Evolutionary conservation across 1,284 basidiomycete species (phyloP).

Genomic region (Trametes sp.): DNA sequence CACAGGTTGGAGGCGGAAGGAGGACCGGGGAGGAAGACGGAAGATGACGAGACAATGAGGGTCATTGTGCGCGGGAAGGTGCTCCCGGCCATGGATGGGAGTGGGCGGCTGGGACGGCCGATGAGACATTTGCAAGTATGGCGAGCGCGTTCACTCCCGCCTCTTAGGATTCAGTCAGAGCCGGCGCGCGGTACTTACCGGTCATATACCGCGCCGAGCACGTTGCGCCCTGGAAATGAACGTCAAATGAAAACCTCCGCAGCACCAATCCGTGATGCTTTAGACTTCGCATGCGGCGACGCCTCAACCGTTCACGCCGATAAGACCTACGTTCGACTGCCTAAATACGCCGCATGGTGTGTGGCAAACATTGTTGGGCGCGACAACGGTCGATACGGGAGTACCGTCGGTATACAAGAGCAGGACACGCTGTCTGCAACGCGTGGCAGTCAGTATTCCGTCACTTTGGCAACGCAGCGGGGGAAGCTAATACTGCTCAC

Average conservation of each 20-base stretch:
- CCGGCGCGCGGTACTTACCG: conserved; percentile 12
- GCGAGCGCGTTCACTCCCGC: conserved; percentile 8
- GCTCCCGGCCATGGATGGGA: neutral
- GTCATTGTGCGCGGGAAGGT: neutral
- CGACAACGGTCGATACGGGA: neutral
- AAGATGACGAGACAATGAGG: neutral
- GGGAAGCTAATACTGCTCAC: neutral
- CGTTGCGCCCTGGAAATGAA: conserved; percentile 15
- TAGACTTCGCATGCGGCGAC: neutral
- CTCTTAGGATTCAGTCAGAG: conserved; percentile 12
- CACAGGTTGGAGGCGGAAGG: no score
- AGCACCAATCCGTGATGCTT: conserved; percentile 11
- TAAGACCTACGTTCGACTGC: no score
- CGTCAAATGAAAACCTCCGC: conserved; percentile 24
- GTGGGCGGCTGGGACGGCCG: conserved; percentile 1
- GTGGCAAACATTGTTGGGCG: neutral
- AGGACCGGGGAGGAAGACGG: no score
- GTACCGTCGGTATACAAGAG: neutral
- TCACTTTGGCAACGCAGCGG: conserved; percentile 6
- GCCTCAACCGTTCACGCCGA: no score
- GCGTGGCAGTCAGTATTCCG: conserved; percentile 1
- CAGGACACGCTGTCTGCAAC: neutral
- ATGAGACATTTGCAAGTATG: neutral
- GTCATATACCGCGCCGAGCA: conserved; percentile 9
- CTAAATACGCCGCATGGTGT: neutral